Base-by-base conservation (phyloP, 306 rosid species). In the Lithocarpus polystachyus region DNA sequence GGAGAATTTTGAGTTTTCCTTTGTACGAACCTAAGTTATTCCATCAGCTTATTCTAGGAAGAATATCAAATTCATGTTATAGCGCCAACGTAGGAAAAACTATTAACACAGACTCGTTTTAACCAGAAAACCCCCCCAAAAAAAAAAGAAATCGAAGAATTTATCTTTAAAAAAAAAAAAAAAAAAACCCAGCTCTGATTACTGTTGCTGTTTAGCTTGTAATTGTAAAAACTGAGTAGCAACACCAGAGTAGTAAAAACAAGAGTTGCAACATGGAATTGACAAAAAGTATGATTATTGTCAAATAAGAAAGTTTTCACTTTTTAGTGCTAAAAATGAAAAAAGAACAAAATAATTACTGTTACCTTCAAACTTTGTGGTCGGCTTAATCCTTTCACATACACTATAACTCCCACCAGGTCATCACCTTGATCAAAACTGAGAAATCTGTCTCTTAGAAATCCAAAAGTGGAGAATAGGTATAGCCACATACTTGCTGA, bases 401-500 rank as follows among this genome's bases (percentile, higher is more conserved):
- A 8, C 4, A 26, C 37, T 8, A 14, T n/a, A 14, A 62, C 14
- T 7, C 69, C 69, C 56, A 17, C 2, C 13, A 61, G 24, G 55
- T 55, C 11, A 71, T 37, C 45, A 37, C 82, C 88, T 77, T 72
- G 77, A 77, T 80, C 18, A 1, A 19, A 67, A 9, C 72, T 31
- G 26, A 11, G 14, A 67, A 19, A 2, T 29, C 45, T 67, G 52
- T 31, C 14, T 19, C 19, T 19, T 67, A 3, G 71, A 67, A 82
- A 54, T 68, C 55, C 31, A 52, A 45, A 4, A 31, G 22, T 31
- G 10, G 29, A 68, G 31, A 62, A 59, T 65, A 92, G 93, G 73
- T 93, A 68, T 65, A 92, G 93, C 77, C 94, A 84, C 81, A 68
- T 82, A 90, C 84, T 68, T 80, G 92, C 87, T 35, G 88, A 67